Conservation (phyloP, 1,139 yeast genomes). For the Kurtzmaniella quercitrusa region DNA sequence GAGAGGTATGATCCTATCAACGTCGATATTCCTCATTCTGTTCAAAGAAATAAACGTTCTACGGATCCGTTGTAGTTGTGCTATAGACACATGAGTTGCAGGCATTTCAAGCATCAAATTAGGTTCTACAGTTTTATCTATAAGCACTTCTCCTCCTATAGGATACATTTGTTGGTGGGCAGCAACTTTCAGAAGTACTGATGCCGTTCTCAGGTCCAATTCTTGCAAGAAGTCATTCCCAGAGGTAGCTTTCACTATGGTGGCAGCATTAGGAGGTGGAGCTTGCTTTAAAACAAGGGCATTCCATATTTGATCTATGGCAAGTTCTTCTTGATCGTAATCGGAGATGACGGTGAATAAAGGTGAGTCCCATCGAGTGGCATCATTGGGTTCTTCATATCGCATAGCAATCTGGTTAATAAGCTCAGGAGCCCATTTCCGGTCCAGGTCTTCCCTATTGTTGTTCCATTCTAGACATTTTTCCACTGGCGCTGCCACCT, state of each 20-base stretch:
- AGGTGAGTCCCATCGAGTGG: conserved; percentile 93
- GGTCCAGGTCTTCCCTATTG: conserved; percentile 12
- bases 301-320: conserved; percentile 70
- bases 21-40: conserved; percentile 69
- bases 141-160: conserved; percentile 47
- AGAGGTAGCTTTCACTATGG: conserved; percentile 66
- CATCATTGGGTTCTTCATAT: conserved; percentile 89
- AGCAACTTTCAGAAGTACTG: conserved; percentile 53
- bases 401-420: conserved; percentile 72
- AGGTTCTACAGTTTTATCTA: conserved; percentile 24
- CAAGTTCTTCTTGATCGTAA: conserved; percentile 47
- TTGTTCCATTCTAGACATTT: conserved; percentile 62
- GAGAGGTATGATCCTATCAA: conserved; percentile 60
- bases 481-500: conserved; percentile 65
- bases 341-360: conserved; percentile 65
- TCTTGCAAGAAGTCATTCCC: conserved; percentile 74
- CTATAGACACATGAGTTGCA: conserved; percentile 55
- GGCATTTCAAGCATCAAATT: conserved; percentile 59
- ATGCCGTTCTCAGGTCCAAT: conserved; percentile 68
- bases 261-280: conserved; percentile 74
- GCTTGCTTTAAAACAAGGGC: conserved; percentile 60
- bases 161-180: conserved; percentile 58
- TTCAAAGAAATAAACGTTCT: conserved; percentile 78
- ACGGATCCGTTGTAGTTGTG: conserved; percentile 79
- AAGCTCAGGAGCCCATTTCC: conserved; percentile 64